Base-by-base conservation (phyloP, 192 early-diverging fungal species). In the Gonapodya prolifera region DNA sequence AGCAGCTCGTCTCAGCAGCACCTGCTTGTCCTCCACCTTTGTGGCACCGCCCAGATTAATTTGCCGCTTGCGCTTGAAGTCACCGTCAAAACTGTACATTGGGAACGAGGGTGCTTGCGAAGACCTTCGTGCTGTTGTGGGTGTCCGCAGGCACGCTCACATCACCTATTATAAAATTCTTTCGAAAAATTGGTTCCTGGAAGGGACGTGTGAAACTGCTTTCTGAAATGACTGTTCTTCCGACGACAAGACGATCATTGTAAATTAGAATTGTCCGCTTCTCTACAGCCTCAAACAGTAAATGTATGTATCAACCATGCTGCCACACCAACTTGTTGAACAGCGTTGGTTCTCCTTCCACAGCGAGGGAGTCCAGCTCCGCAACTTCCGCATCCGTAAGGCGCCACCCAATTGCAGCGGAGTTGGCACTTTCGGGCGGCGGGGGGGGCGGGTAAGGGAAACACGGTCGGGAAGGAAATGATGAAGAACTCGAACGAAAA, bases 11-110 rank as follows among this genome's bases (percentile, higher is more conserved):
- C 83, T 81, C 69, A 96, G 77, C 16, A 95, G 83, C 17, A 84
- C 83, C 30, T 86, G 82, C 75, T 91, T 91, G 79, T 93, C 91
- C n/a, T 89, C 82, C 70, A 87, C 83, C 69, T 81, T 86, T n/a
- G 69, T 82, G 33, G 85, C 82, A 0, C 94, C 94, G 71, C 94
- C 95, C 34, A 98, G 86, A 77, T 91, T 94, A 76, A 97, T 97
- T 61, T 87, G 86, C 28, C 91, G 84, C 70, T 88, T 88, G 34
- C 84, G 75, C 82, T 91, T 94, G 80, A 89, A 92, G 78, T 92
- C 90, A 30, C 95, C 95, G 75, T 93, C 92, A 80, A 96, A 96
- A 23, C 23, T 61, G 45, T 16, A 61, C 45, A 61, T 61, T 61
- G 45, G 23, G 45, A 61, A 16, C 8, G 45, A 61, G 23, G 23